Base-by-base conservation (phyloP, 2,329 filamentous ascomycete species). In the Claviceps sp. region DNA sequence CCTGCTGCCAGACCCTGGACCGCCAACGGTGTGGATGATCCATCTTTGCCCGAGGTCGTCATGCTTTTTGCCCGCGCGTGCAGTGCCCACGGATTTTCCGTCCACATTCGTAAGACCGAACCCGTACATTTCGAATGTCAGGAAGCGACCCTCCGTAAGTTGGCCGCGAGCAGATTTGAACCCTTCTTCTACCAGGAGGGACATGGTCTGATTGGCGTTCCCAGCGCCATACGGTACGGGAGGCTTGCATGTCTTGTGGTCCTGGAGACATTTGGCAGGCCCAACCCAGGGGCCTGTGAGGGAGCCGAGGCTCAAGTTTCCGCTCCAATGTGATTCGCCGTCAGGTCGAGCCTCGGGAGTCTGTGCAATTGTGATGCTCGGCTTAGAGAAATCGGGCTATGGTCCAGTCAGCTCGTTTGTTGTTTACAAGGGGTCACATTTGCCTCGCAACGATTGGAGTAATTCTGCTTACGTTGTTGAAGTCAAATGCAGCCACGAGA, bases 201-300 rank as follows among this genome's bases (percentile, higher is more conserved):
- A 93, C 60, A 95, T 84, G 66, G 94, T 86, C 71, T 94, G 76
- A 62, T 94, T 94, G 58, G 82, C 82, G 30, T 58, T 58, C 9
- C 30, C 22, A 2, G 30, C 20, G 4, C 56, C 56, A n/a, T 55
- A 57, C 4, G 56, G 56, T 5, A 58, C 45, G 0, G 52, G 54
- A 0, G 55, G 56, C 11, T 50, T 50, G 44, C 51, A 48, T 2
- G 45, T 37, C 37, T 24, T 41, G 42, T 55, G 40, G 34, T 58
- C 52, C 20, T 52, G 40, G 4, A 56, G 53, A 43, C 56, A 58
- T n/a, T 42, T 54, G 5, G 56, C 55, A 5, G 55, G 52, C 2
- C 56, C 55, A 7, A 57, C 54, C 55, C 56, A 58, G 4, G 55
- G 54, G 4, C 55, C 55, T 1, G 54, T 58, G 4, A 58, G 38